phyloP scores from a whole-genome alignment of 768 basidiomycete species.

The Mrakia gelida region DNA sequence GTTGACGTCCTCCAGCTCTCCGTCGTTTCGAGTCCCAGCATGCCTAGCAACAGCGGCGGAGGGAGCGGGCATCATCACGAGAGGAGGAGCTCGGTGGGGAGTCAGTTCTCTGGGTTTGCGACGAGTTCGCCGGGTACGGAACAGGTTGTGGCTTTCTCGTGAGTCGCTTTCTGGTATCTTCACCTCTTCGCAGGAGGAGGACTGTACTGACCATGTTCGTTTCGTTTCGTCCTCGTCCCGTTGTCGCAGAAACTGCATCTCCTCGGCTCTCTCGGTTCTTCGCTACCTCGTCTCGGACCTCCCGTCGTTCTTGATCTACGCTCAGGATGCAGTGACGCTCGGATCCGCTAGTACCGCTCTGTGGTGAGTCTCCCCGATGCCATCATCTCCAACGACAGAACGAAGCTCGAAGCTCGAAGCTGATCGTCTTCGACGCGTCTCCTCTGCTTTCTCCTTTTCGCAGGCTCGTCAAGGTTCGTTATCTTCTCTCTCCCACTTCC shows the following conservation, averaged over 20 bases:
- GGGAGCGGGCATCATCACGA: not conserved
- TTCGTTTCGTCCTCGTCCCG: not conserved
- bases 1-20: conserved; percentile 29
- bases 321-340: conserved; percentile 15
- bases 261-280: conserved; percentile 26
- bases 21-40: not conserved
- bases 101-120: not conserved
- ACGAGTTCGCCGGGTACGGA: not conserved
- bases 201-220: not conserved
- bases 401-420: not conserved
- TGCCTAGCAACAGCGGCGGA: no score
- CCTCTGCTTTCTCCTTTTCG: not conserved
- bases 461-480: conserved; percentile 9
- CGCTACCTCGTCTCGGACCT: conserved; percentile 34
- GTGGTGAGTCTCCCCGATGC: no score
- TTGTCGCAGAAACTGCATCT: not conserved
- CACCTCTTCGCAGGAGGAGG: no score
- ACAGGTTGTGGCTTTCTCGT: conserved; percentile 17
- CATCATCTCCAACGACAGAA: no score
- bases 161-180: not conserved
- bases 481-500: not conserved
- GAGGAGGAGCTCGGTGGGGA: not conserved
- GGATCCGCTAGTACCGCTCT: not conserved
- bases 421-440: not conserved
- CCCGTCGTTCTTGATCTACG: conserved; percentile 15